phyloP scores from a whole-genome alignment of 208 protist species.

The Trypanosoma melophagium region DNA sequence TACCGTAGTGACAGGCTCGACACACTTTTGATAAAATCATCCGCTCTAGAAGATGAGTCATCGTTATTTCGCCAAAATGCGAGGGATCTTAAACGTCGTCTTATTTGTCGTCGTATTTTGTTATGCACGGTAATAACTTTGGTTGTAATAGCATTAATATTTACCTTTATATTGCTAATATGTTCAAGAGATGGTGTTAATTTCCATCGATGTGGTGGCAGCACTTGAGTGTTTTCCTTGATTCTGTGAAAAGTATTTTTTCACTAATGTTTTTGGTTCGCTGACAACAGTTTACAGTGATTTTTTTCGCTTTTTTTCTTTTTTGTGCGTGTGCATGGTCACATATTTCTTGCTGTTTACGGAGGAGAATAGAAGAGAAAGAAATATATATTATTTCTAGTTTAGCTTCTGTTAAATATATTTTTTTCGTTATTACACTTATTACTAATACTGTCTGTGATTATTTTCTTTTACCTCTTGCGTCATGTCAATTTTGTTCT shows the following conservation, averaged over 20 bases:
- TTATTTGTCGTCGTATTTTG: conserved; percentile 21
- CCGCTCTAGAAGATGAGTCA: conserved; percentile 22
- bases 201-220: conserved; percentile 9
- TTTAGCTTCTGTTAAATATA: too few species aligned
- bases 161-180: conserved; percentile 14
- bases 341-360: too few species aligned
- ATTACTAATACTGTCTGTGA: not conserved
- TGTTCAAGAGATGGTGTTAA: conserved; percentile 26
- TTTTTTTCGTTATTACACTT: too few species aligned
- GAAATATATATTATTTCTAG: too few species aligned
- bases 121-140: conserved; percentile 23
- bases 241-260: too few species aligned
- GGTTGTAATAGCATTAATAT: conserved; percentile 25
- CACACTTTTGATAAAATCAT: conserved; percentile 32
- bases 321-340: not conserved
- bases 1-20: conserved; percentile 39
- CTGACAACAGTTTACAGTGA: not conserved
- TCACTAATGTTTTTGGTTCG: not conserved
- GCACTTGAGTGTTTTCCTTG: not conserved
- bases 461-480: not conserved
- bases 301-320: not conserved
- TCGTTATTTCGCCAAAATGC: conserved; percentile 26
- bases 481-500: not conserved
- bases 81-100: conserved; percentile 11
- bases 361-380: too few species aligned